Base-by-base conservation (phyloP, 495 filamentous ascomycete species). In the Penicillium goetzii region DNA sequence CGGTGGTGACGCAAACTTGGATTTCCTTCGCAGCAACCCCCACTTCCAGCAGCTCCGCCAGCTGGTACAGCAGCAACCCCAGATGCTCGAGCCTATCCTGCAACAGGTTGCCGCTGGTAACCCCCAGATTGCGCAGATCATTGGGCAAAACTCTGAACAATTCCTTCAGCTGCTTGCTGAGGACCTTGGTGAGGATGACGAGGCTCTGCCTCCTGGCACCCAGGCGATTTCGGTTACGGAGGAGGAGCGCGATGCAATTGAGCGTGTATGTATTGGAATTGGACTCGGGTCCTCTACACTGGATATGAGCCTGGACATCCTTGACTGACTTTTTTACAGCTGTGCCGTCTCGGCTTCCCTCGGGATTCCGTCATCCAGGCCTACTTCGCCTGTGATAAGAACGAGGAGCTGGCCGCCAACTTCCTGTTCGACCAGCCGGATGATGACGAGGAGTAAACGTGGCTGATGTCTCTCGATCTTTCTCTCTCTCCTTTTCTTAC, bases 381-480 rank as follows among this genome's bases (percentile, higher is more conserved):
- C 14, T 99, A 98, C 80, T 98, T 99, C 74, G 95, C 95, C 8
- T 99, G 95, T 75, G 95, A 99, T 78, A 99, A 98, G 84, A 97
- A 99, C 75, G 95, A 99, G 77, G 95, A 99, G 74, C 81, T 98
- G 38, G 93, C 95, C 4, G 95, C 95, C 33, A 99, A 99, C 73
- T 97, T 97, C 78, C 82, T 99, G 57, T 99, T 99, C 71, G 95
- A 99, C 66, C 92, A 97, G 74, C 93, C 93, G 1, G 92, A 95
- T 61, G 95, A 98, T 32, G 89, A 90, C 36, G 90, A 92, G 58
- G 85, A 90, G 57, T 74, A 78, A 75, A 76, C 62, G 71, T 38
- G 51, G 26, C 19, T 49, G 15, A 30, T n/a, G 3, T 38, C 11
- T 67, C 53, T 51, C 50, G 56, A 55, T 51, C 15, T 57, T 57